Evolutionary conservation across 2,329 filamentous ascomycete species (phyloP).

Genomic region (Exophiala spinifera): DNA sequence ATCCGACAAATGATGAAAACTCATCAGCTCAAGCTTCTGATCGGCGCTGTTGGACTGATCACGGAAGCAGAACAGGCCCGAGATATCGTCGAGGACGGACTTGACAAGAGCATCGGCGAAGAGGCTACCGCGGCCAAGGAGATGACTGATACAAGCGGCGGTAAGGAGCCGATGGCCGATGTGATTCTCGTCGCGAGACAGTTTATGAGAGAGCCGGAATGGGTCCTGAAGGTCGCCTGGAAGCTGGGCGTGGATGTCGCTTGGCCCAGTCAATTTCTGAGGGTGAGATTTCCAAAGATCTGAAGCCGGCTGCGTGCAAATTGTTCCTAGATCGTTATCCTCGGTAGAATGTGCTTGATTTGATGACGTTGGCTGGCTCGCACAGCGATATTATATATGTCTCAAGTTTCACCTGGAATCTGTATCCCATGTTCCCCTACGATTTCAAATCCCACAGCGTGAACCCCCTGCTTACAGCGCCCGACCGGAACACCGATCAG

Average conservation of each 20-base stretch:
- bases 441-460: too few species aligned
- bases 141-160: constrained; percentile 23
- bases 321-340: not conserved
- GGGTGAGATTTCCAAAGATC: constrained; percentile 29
- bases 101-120: constrained; percentile 20
- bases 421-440: too few species aligned
- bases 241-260: constrained; percentile 48
- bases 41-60: constrained; percentile 54
- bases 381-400: too few species aligned
- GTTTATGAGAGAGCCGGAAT: constrained; percentile 55
- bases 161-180: constrained; percentile 38
- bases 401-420: too few species aligned
- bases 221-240: constrained; percentile 52
- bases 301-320: not conserved
- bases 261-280: constrained; percentile 48
- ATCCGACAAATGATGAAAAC: constrained; percentile 42
- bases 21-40: constrained; percentile 41
- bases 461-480: too few species aligned
- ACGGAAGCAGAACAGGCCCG: constrained; percentile 52
- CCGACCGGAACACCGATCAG: too few species aligned
- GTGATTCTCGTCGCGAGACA: constrained; percentile 52
- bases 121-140: constrained; percentile 26
- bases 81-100: constrained; percentile 42
- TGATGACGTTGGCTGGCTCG: too few species aligned
- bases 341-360: not conserved